Conservation (phyloP, 176 grass and related monocot species). For the Juncus effusus region DNA sequence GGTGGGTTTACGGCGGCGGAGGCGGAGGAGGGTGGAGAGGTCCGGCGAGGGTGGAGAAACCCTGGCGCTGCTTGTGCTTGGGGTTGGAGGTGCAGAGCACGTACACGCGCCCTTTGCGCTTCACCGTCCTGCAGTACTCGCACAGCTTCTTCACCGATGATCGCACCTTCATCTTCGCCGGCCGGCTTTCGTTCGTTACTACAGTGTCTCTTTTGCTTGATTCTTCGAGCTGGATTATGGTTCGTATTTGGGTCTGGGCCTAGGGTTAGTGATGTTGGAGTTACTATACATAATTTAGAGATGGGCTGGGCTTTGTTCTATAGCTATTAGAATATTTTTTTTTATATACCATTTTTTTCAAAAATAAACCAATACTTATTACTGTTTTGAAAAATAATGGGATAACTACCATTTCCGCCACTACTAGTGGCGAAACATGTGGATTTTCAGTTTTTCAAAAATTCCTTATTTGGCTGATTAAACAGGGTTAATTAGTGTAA, state of each 20-base stretch:
- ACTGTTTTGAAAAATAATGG: too few species aligned
- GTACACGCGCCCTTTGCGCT: conserved; percentile 83
- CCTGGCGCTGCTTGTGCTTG: conserved; percentile 99
- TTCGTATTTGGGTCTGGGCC: conserved; percentile 26
- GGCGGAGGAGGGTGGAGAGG: conserved; percentile 14
- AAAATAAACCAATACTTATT: too few species aligned
- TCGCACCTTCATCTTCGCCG: conserved; percentile 76
- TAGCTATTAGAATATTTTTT: too few species aligned
- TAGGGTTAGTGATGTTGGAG: too few species aligned
- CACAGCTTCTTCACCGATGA: conserved; percentile 92
- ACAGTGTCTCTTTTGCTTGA: not conserved
- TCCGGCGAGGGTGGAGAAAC: conserved; percentile 71
- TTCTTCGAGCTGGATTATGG: not conserved
- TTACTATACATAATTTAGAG: too few species aligned
- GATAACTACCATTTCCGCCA: too few species aligned
- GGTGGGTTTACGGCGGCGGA: conserved; percentile 1
- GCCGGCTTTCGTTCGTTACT: not conserved
- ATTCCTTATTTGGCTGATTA: too few species aligned
- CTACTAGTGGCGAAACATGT: too few species aligned
- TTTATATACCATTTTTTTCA: too few species aligned
- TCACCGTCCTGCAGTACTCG: conserved; percentile 77
- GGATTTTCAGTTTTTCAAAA: too few species aligned
- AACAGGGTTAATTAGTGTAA: too few species aligned
- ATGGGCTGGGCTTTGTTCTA: too few species aligned
- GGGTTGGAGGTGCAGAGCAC: conserved; percentile 72